These are phyloP conservation scores for Naganishia liquefaciens DNA, from an alignment of 1,284 basidiomycete species.

Conservation along the genomic window DNA sequence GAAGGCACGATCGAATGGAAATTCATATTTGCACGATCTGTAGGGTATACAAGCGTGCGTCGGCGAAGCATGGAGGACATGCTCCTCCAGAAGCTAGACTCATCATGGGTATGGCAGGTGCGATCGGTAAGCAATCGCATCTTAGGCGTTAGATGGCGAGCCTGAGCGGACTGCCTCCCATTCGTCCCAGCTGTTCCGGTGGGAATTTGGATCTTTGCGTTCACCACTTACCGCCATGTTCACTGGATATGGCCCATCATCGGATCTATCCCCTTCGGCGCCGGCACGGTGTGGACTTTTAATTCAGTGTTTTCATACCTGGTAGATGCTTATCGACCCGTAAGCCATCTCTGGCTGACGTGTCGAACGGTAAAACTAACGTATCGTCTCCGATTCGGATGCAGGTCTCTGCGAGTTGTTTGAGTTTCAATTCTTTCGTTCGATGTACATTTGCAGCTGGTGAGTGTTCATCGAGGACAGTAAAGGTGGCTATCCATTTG, in stretches of 20 bases:
- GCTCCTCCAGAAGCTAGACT: slow-evolving; percentile 70
- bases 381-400: slow-evolving; percentile 61
- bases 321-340: slow-evolving; percentile 48
- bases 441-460: slow-evolving; percentile 66
- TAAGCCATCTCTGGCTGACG: too few species aligned
- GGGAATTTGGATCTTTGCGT: slow-evolving; percentile 70
- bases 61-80: slow-evolving; percentile 54
- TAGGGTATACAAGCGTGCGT: slow-evolving; percentile 17
- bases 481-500: neutral
- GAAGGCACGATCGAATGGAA: neutral
- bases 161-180: neutral
- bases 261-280: slow-evolving; percentile 64
- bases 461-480: neutral
- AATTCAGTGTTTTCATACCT: slow-evolving; percentile 66
- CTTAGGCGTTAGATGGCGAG: neutral
- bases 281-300: slow-evolving; percentile 61
- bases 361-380: neutral
- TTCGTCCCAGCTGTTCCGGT: slow-evolving; percentile 40
- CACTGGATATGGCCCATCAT: slow-evolving; percentile 74
- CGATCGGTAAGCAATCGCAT: slow-evolving; percentile 61
- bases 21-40: neutral
- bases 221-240: slow-evolving; percentile 66
- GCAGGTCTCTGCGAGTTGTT: slow-evolving; percentile 71
- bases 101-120: slow-evolving; percentile 67
- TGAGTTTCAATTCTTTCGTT: slow-evolving; percentile 71